Base-by-base conservation (phyloP, 495 filamentous ascomycete species). In the Xylaria longipes region DNA sequence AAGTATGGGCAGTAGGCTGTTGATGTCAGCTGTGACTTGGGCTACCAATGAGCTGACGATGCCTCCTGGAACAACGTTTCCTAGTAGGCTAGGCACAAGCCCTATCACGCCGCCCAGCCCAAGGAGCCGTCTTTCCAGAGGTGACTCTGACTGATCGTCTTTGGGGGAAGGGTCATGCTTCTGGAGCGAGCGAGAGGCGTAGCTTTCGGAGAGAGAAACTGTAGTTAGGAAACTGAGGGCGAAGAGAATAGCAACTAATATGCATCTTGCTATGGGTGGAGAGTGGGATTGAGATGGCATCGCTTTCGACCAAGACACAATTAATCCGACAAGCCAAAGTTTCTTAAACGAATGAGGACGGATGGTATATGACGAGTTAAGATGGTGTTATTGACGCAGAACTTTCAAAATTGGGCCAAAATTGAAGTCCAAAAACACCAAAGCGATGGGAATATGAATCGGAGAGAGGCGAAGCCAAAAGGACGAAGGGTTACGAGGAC, bases 341-440 rank as follows among this genome's bases (percentile, higher is more conserved):
- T n/a, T 35, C 20, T 20, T 20, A 27, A 65, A 25, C 6, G 37
- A 22, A 25, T 14, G 35, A 65, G 37, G 17, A 15, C 31, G 35
- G 35, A 52, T 39, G 48, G 20, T 50, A 54, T 33, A 48, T 58
- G 50, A n/a, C 48, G 61, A 17, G 25, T 60, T 69, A 64, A 71
- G 25, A 35, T 60, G 63, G 69, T 60, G 58, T 41, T 58, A 52
- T 66, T 33, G 60, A 70, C 58, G 25, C 11, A 61, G 54, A 65
- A 65, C 71, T 64, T 72, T 72, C 72, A 72, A 75, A 77, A 71
- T 73, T 56, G 65, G 62, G 72, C 72, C 75, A 80, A 80, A 76
- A 72, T 60, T 50, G 57, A 70, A 76, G 76, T 74, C 78, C 76
- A 80, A 80, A 74, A 80, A 74, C 70, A 71, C 73, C 74, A 78